These are phyloP conservation scores for Hansenula anomala DNA, from an alignment of 1,139 yeast species.

Conservation along the genomic window DNA sequence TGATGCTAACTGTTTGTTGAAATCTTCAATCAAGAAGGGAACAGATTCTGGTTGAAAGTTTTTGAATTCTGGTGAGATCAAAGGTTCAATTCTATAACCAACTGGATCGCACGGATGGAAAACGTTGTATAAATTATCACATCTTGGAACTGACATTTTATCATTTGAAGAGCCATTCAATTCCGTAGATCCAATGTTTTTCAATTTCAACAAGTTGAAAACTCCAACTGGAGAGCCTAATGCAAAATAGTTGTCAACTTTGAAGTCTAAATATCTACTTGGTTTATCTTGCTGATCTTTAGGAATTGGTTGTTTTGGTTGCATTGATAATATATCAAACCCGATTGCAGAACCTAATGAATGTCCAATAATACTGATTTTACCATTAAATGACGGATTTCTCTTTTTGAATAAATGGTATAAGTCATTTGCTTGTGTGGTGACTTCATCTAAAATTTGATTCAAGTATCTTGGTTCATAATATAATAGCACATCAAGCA, in stretches of 20 bases:
- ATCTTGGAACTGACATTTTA: constrained; percentile 37
- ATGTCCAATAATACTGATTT: constrained; percentile 82
- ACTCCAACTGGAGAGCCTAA: constrained; percentile 91
- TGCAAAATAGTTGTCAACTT: constrained; percentile 70
- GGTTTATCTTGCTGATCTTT: constrained; percentile 4
- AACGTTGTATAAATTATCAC: constrained; percentile 62
- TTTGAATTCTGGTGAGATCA: constrained; percentile 53
- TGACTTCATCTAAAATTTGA: constrained; percentile 62
- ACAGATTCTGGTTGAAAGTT: constrained; percentile 46
- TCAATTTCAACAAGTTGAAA: constrained; percentile 64
- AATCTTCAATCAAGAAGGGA: constrained; percentile 20
- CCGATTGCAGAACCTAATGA: constrained; percentile 86
- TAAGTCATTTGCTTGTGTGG: constrained; percentile 63
- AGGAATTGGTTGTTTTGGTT: constrained; percentile 32
- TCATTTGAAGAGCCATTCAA: constrained; percentile 11
- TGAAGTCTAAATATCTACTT: constrained; percentile 53
- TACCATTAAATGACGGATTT: constrained; percentile 76
- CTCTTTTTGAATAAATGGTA: constrained; percentile 53
- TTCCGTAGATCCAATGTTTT: constrained; percentile 35
- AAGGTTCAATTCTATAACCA: constrained; percentile 82
- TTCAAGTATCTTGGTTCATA: constrained; percentile 72
- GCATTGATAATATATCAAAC: constrained; percentile 67
- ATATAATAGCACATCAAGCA: constrained; percentile 77
- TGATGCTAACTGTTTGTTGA: constrained; percentile 18
- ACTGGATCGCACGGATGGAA: constrained; percentile 91